Percentiles rank a stretch among this genome's conserved stretches.
phyloP scores from a whole-genome alignment of 1,284 basidiomycete species.

The Trametes polyzona region DNA sequence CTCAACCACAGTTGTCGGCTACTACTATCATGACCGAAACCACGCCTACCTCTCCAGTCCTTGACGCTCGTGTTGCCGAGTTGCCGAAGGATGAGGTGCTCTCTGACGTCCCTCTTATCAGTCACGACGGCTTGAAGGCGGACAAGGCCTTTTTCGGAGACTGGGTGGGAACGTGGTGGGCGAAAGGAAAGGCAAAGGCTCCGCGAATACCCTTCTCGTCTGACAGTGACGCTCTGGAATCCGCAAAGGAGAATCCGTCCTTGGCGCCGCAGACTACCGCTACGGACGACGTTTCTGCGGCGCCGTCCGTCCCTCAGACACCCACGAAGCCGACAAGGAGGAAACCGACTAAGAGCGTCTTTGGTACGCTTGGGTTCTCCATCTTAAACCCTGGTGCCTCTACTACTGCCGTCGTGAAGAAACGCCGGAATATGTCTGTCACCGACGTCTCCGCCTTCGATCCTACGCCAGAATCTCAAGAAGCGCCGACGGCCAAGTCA shows the following conservation, averaged over 20 bases:
- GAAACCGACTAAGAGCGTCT: slow-evolving; percentile 62
- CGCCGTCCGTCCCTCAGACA: slow-evolving; percentile 19
- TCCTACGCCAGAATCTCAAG: slow-evolving; percentile 8
- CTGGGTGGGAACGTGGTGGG: slow-evolving; percentile 74
- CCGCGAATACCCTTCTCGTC: slow-evolving; percentile 23
- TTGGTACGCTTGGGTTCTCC: slow-evolving; percentile 71
- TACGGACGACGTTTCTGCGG: slow-evolving; percentile 19
- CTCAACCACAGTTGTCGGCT: slow-evolving; percentile 11
- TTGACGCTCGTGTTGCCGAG: not conserved
- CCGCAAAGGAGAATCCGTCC: slow-evolving; percentile 18
- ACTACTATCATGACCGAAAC: slow-evolving; percentile 12
- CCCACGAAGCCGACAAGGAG: slow-evolving; percentile 37
- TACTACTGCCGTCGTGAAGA: slow-evolving; percentile 31
- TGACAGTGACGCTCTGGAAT: slow-evolving; percentile 18
- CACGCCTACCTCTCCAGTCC: slow-evolving; percentile 5
- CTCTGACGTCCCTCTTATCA: not conserved
- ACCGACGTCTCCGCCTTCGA: slow-evolving; percentile 28
- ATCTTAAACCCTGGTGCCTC: slow-evolving; percentile 54
- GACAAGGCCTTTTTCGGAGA: slow-evolving; percentile 42
- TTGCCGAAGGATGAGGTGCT: not conserved
- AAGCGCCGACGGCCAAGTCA: slow-evolving; percentile 14
- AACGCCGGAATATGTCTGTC: slow-evolving; percentile 36
- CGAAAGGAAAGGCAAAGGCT: slow-evolving; percentile 40
- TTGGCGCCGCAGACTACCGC: not conserved
- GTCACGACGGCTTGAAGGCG: slow-evolving; percentile 17